Evolutionary conservation across 441 rosid species (phyloP).

Genomic region (Populus hybrid): DNA sequence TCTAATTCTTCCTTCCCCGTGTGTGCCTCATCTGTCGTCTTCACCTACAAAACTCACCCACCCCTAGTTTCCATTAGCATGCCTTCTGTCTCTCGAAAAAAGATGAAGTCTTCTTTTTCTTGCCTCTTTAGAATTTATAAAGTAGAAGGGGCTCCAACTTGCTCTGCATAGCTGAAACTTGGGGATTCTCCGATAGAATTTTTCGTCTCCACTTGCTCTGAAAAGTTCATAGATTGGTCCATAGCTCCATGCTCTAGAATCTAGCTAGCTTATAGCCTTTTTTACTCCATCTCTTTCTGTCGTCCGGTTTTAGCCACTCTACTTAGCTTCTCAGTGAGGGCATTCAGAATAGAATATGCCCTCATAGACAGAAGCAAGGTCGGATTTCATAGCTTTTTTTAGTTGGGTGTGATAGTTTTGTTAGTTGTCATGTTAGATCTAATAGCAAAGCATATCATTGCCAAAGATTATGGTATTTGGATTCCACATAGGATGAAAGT

Average conservation of each 20-base stretch:
- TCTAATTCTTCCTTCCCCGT: slow-evolving; percentile 7
- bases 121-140: background rate
- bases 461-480: too few relatives aligned
- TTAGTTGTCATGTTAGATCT: background rate
- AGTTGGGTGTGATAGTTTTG: background rate
- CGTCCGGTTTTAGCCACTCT: background rate
- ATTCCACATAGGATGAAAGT: too few relatives aligned
- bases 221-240: slow-evolving; percentile 17
- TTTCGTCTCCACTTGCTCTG: background rate
- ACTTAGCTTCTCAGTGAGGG: slow-evolving; percentile 10
- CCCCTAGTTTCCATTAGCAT: background rate
- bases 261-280: background rate
- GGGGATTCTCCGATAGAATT: background rate
- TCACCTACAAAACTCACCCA: slow-evolving; percentile 13
- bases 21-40: slow-evolving; percentile 23
- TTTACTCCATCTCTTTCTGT: background rate
- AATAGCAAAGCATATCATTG: too few relatives aligned
- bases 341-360: background rate
- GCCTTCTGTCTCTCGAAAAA: slow-evolving; percentile 5
- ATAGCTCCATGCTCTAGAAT: background rate
- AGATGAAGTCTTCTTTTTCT: background rate
- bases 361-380: background rate
- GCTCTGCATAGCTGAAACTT: background rate
- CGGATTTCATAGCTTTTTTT: background rate
- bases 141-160: background rate